Evolutionary conservation across 2,329 filamentous ascomycete genomes (phyloP), one percentile per base, ranked within the genome.

Genomic region (Cordyceps sp.): DNA sequence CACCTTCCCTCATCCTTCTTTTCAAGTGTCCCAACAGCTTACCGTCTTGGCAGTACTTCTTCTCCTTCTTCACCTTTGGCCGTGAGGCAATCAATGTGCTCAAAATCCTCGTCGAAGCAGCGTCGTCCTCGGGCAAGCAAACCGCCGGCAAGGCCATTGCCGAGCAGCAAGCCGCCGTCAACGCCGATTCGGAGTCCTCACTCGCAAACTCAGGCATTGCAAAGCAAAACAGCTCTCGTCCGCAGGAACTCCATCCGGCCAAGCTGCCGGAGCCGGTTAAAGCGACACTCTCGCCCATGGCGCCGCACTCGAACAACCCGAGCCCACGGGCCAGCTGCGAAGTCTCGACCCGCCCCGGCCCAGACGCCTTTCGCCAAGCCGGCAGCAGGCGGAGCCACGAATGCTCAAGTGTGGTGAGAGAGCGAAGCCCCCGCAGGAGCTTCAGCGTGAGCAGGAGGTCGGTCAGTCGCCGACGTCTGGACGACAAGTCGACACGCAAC

Each of bases 1-100:
- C 8, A 25, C 22, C 18, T 12, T n/a, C n/a, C n/a, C n/a, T n/a
- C n/a, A n/a, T n/a, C n/a, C n/a, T n/a, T n/a, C n/a, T n/a, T n/a
- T n/a, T n/a, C n/a, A n/a, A n/a, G n/a, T n/a, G n/a, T n/a, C n/a
- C n/a, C 19, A 4, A 29, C 12, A 7, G 12, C 20, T n/a, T 20
- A 6, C 23, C 39, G 43, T 23, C 41, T 29, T 6, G 8, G 28
- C 10, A 86, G 74, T 94, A 96, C 51, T 96, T 92, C 52, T 96
- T 98, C 53, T 90, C 86, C 0, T 96, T 96, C 55, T 93, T 94
- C 51, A 79, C 73, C 42, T 77, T 77, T 39, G 85, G 85, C 6
- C 75, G 80, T 45, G 82, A 93, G 44, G 88, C 84, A 12, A 72
- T 93, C 39, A 73, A 77, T 31, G 69, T 90, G 3, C 62, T 98